Percentiles rank a stretch among this genome's conserved stretches.
Conservation (phyloP, 140 eudicot species). For the Senecio squalidus region DNA sequence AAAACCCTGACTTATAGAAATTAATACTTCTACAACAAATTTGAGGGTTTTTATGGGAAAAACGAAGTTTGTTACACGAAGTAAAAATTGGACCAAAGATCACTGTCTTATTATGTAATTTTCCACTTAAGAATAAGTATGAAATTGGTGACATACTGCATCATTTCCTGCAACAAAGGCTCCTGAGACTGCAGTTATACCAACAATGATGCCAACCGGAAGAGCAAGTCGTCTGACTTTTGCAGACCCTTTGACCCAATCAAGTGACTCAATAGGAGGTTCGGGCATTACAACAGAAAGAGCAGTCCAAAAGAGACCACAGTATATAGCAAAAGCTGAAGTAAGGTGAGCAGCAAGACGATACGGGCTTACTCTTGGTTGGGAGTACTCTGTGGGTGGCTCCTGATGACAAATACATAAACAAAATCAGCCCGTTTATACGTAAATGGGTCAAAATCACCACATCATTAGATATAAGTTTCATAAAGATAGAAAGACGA, state of each 20-base stretch:
- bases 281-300: slow-evolving; percentile 98
- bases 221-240: slow-evolving; percentile 75
- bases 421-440: no score
- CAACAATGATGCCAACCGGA: slow-evolving; percentile 80
- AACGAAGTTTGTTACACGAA: background rate
- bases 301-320: slow-evolving; percentile 95
- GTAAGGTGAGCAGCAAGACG: slow-evolving; percentile 97
- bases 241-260: slow-evolving; percentile 88
- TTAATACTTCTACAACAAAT: no score
- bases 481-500: background rate
- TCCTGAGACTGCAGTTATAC: slow-evolving; percentile 88
- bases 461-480: slow-evolving; percentile 5
- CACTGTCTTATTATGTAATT: background rate
- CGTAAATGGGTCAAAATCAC: background rate
- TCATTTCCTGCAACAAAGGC: slow-evolving; percentile 99
- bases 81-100: background rate
- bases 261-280: slow-evolving; percentile 81
- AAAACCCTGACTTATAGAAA: no score
- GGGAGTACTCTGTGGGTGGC: slow-evolving; percentile 68
- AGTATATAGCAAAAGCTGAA: slow-evolving; percentile 81
- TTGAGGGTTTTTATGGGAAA: no score
- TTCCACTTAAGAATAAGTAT: background rate
- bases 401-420: slow-evolving; percentile 44
- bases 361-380: slow-evolving; percentile 95
- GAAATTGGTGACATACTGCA: slow-evolving; percentile 48